phyloP scores from a whole-genome alignment of 2,329 filamentous ascomycete genomes.

The Diatrype stigma region DNA sequence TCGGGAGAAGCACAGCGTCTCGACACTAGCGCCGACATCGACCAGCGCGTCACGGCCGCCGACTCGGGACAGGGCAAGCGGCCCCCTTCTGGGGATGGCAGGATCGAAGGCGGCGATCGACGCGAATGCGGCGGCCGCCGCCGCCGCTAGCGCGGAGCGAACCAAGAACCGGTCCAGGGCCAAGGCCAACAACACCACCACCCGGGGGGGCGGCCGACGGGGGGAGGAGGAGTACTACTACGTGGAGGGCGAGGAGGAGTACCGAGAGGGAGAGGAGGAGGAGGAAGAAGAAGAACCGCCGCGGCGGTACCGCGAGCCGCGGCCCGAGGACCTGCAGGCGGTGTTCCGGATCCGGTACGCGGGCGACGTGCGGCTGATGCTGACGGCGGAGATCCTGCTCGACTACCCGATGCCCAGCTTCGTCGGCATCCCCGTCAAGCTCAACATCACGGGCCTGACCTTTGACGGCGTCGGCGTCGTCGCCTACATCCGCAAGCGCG shows the following conservation, averaged over 20 bases:
- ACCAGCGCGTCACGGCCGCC: constrained; percentile 52
- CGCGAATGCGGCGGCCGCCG: background rate
- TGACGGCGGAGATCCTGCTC: constrained; percentile 91
- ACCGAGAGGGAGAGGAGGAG: constrained; percentile 19
- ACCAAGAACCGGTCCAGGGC: too few species aligned
- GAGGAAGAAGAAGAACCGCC: constrained; percentile 30
- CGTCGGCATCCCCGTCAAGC: constrained; percentile 87
- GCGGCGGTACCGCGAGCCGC: constrained; percentile 63
- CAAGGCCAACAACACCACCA: too few species aligned
- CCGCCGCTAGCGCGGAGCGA: constrained; percentile 10
- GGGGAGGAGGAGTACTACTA: too few species aligned
- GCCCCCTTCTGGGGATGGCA: constrained; percentile 16
- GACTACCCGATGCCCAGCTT: constrained; percentile 99
- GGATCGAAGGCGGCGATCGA: constrained; percentile 20
- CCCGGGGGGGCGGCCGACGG: too few species aligned
- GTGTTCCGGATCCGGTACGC: constrained; percentile 87
- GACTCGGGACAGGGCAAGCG: constrained; percentile 42
- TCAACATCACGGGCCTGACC: constrained; percentile 90
- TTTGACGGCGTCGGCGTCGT: constrained; percentile 94
- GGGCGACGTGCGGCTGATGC: constrained; percentile 78
- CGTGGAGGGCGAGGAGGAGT: constrained; percentile 17
- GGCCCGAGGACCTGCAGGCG: constrained; percentile 84
- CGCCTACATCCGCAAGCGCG: constrained; percentile 81
- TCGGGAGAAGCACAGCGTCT: constrained; percentile 59
- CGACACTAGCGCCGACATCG: constrained; percentile 55